Evolutionary conservation across 495 filamentous ascomycete genomes (phyloP), one percentile per base, ranked within the genome.

Genomic region (Beverwykella pulmonaria): DNA sequence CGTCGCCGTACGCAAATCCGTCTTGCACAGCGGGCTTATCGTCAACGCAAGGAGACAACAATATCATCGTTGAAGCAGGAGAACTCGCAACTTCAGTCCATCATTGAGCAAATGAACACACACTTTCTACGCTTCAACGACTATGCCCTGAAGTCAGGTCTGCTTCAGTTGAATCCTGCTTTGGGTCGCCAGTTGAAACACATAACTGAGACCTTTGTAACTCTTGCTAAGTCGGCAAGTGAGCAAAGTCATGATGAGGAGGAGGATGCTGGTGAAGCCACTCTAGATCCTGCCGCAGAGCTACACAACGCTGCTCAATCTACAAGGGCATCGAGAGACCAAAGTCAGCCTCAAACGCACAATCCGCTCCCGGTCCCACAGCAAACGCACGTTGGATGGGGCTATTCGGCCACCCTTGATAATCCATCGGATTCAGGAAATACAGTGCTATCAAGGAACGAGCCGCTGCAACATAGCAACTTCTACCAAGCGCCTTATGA

Each of bases 1-100:
- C 86, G 90, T 52, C 86, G 92, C 34, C 84, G 92, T 54, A 92
- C 89, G n/a, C 92, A 96, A 77, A 93, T 93, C 59, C 86, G 92
- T 39, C 82, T 94, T 59, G 92, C 92, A 10, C 92, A 96, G 72
- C 82, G 91, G 32, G 91, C 91, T 1, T 95, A 96, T 71, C 86
- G 92, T 10, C 85, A 90, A 67, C 87, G 91, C 17, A 93, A 94
- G 73, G 91, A 96, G 73, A 89, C 83, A 23, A 90, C 88, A 2
- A 91, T 95, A 53, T 82, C 84, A n/a, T 84, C 86, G 0, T 80
- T 94, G 7, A 88, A 90, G 63, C 81, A 81, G 36, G 82, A 85
- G 55, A 89, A 92, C 25, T 75, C 85, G 27, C 81, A 84, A 30
- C 80, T 95, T 25, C 85, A 88, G 59, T 78, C 79, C 5, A 82